phyloP scores from a whole-genome alignment of 306 rosid species.

The Hylodesmum podocarpum region DNA sequence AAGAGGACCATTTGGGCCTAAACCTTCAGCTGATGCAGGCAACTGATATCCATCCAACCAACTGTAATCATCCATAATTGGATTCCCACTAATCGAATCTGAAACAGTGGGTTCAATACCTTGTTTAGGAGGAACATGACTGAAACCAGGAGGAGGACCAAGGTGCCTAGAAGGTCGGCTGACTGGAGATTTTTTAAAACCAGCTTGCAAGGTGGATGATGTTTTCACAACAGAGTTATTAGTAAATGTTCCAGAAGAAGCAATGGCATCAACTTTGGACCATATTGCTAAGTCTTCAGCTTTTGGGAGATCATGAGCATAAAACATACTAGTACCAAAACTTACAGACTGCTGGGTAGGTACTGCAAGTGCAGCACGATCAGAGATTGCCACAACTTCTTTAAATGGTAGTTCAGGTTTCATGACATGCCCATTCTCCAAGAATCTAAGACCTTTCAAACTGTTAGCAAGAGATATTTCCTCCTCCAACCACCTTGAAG shows the following conservation, averaged over 20 bases:
- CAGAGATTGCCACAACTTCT: conserved; percentile 37
- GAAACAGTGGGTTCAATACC: conserved; percentile 49
- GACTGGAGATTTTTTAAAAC: conserved; percentile 59
- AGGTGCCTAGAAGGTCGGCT: conserved; percentile 84
- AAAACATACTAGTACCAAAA: conserved; percentile 32
- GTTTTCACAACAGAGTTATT: conserved; percentile 40
- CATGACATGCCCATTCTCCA: conserved; percentile 65
- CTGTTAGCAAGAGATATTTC: conserved; percentile 55
- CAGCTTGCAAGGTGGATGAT: conserved; percentile 44
- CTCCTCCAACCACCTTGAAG: conserved; percentile 55
- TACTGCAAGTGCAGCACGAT: conserved; percentile 36
- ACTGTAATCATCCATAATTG: conserved; percentile 79
- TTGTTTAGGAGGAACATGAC: conserved; percentile 57
- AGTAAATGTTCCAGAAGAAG: conserved; percentile 38
- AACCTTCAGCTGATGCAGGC: conserved; percentile 56
- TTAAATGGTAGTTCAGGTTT: conserved; percentile 52
- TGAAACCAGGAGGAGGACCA: conserved; percentile 98
- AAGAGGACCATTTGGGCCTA: conserved; percentile 42
- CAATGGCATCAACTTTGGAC: conserved; percentile 47
- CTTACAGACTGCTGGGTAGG: conserved; percentile 56
- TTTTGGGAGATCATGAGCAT: conserved; percentile 50
- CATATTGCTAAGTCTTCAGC: conserved; percentile 47
- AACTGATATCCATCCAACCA: conserved; percentile 99
- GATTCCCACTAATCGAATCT: conserved; percentile 57
- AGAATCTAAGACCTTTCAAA: conserved; percentile 60